Percentiles rank a stretch among this genome's conserved stretches.
phyloP scores from a whole-genome alignment of 2,329 filamentous ascomycete genomes.

The Cladosporium sp. region DNA sequence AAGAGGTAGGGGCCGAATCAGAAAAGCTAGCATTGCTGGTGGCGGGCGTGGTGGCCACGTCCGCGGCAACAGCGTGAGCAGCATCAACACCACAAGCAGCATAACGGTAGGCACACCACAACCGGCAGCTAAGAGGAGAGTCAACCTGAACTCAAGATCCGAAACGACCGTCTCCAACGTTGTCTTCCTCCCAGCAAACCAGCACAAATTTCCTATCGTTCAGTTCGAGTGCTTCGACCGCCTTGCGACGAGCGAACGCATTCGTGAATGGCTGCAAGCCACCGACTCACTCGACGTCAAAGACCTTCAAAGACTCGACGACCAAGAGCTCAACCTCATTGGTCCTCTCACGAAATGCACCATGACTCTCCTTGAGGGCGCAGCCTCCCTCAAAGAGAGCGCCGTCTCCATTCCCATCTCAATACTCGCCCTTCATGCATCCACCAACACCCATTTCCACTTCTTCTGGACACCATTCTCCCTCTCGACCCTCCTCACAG shows the following conservation, averaged over 20 bases:
- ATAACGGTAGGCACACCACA: not conserved
- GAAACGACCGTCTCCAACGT: constrained; percentile 5
- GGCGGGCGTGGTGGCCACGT: no score
- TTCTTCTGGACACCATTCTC: constrained; percentile 21
- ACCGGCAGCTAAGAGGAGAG: not conserved
- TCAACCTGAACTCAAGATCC: constrained; percentile 3
- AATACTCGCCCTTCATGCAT: constrained; percentile 20
- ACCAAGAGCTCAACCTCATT: constrained; percentile 18
- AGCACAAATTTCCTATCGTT: constrained; percentile 17
- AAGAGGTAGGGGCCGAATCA: no score
- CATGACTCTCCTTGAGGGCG: constrained; percentile 19
- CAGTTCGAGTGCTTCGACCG: constrained; percentile 16
- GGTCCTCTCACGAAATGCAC: constrained; percentile 4
- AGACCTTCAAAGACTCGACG: constrained; percentile 19
- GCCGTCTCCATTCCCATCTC: constrained; percentile 11
- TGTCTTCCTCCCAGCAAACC: not conserved
- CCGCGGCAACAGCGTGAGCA: no score
- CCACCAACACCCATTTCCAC: constrained; percentile 18
- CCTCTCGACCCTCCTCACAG: constrained; percentile 8
- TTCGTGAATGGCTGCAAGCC: not conserved
- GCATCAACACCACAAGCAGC: not conserved
- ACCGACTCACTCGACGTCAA: not conserved
- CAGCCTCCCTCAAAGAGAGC: constrained; percentile 13
- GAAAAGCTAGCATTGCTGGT: no score
- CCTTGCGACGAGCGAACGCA: constrained; percentile 10